These are phyloP conservation scores for Diophrys appendiculata DNA, from an alignment of 73 alveolate genomes.

Conservation along the genomic window DNA sequence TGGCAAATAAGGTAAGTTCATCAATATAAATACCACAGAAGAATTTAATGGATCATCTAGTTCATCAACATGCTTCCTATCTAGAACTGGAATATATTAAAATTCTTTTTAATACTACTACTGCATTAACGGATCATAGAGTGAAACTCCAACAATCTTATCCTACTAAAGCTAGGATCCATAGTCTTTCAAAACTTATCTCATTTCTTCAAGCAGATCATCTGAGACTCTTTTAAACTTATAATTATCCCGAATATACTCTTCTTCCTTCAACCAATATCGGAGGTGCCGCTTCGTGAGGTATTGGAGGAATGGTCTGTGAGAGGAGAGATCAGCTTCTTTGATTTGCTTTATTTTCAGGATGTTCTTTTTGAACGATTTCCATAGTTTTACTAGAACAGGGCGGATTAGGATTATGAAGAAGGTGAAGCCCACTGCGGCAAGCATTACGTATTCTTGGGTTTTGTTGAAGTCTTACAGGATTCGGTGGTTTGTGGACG, in stretches of 20 bases:
- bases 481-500: slow-evolving; percentile 6
- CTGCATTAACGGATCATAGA: neutral
- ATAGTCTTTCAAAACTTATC: neutral
- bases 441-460: neutral
- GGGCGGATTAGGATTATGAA: neutral
- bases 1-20: neutral
- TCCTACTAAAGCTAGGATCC: no score
- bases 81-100: neutral
- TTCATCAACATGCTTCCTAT: neutral
- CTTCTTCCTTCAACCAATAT: neutral
- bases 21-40: neutral
- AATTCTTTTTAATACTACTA: no score
- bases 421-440: neutral
- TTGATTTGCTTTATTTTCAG: neutral
- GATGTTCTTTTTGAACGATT: neutral
- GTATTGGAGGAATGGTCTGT: neutral
- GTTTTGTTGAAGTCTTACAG: neutral
- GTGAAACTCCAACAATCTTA: no score
- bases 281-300: neutral
- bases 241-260: neutral
- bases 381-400: no score
- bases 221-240: neutral
- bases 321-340: neutral
- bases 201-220: neutral
- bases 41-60: neutral